Conservation (phyloP, 1,139 yeast genomes). For the Lodderomyces elongisporus region DNA sequence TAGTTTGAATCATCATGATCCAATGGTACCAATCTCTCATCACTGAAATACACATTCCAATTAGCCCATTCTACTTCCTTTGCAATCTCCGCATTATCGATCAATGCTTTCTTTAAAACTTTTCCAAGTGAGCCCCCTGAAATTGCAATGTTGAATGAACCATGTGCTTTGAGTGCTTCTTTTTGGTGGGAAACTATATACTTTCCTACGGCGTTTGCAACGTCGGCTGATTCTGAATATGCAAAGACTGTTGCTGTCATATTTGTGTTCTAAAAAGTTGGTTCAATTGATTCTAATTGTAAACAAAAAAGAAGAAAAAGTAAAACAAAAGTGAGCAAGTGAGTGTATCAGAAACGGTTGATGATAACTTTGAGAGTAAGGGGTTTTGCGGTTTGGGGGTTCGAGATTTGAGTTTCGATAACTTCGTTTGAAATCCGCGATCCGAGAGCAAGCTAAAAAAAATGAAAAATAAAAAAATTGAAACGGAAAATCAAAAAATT, state of each 20-base stretch:
- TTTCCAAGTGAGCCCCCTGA: constrained; percentile 90
- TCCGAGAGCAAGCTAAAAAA: no score
- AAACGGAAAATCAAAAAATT: no score
- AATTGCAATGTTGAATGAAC: constrained; percentile 66
- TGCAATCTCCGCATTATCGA: constrained; percentile 48
- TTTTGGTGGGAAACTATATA: constrained; percentile 54
- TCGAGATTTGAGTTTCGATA: no score
- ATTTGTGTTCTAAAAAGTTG: no score
- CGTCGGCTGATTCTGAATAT: constrained; percentile 48
- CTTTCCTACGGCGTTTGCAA: constrained; percentile 55
- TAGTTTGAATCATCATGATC: constrained; percentile 65
- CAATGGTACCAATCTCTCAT: constrained; percentile 67
- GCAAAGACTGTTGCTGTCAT: constrained; percentile 45
- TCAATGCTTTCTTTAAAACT: constrained; percentile 64
- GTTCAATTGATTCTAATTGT: no score
- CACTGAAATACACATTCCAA: constrained; percentile 70
- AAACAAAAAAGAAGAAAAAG: no score
- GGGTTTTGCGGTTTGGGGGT: no score
- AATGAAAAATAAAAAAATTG: no score
- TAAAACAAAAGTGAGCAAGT: no score
- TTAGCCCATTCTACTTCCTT: constrained; percentile 54
- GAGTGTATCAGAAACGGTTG: no score
- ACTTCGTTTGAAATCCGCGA: no score
- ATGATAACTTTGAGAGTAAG: no score
- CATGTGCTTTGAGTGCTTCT: constrained; percentile 29